These are phyloP conservation scores for Tieghemostelium lacteum DNA, from an alignment of 78 protist genomes.

Conservation along the genomic window DNA sequence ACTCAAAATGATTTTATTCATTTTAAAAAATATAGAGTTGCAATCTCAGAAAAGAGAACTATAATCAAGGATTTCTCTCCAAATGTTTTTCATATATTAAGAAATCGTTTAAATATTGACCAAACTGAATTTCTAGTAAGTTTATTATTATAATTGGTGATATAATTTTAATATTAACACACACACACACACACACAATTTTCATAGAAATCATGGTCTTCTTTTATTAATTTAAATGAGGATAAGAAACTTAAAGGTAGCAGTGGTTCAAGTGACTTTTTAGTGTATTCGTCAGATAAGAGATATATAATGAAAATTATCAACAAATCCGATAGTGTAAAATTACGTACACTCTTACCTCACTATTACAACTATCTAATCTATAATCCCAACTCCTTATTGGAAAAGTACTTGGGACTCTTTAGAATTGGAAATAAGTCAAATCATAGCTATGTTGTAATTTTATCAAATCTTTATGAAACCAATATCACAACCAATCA, in stretches of 20 bases:
- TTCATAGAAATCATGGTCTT: constrained; percentile 63
- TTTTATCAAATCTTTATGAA: constrained; percentile 39
- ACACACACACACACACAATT: background rate
- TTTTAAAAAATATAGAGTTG: constrained; percentile 47
- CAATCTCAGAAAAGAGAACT: constrained; percentile 54
- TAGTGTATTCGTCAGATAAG: constrained; percentile 52
- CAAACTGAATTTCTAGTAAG: constrained; percentile 23
- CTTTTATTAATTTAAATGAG: background rate
- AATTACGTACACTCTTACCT: constrained; percentile 59
- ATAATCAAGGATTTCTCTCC: constrained; percentile 65
- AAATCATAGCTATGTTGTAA: constrained; percentile 56
- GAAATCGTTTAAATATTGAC: constrained; percentile 39
- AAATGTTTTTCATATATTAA: constrained; percentile 53
- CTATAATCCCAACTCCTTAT: constrained; percentile 40
- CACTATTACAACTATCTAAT: constrained; percentile 62
- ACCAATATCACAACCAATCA: background rate
- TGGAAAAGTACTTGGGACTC: constrained; percentile 54
- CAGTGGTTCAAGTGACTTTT: constrained; percentile 1
- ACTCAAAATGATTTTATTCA: constrained; percentile 59
- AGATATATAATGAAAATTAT: constrained; percentile 60
- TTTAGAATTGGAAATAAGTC: constrained; percentile 55
- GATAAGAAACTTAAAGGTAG: background rate
- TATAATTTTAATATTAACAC: too few relatives aligned
- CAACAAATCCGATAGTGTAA: constrained; percentile 50
- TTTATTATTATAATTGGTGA: background rate